Evolutionary conservation across 169 alveolate genomes (phyloP), one percentile per base, ranked within the genome.

Genomic region (Sarcocystis neurona): DNA sequence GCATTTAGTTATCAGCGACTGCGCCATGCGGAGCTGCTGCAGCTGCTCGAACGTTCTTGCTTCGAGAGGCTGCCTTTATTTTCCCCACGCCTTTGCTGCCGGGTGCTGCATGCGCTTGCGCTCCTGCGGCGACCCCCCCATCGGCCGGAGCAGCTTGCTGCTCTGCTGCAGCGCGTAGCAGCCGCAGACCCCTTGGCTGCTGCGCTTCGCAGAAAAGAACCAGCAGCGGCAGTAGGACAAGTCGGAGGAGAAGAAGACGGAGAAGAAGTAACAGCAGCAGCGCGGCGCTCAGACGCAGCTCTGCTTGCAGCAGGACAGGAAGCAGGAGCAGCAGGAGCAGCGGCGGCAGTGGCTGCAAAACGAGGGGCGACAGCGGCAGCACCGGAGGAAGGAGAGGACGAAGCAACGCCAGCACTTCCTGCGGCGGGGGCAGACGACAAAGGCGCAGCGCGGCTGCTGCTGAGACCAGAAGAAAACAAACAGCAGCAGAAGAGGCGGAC

Each of bases 41-140:
- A 39, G 3, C 75, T 20, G n/a, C 75, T 63, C 46, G n/a, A 32
- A 0, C 43, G 12, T 6, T 30, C 75, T 39, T 20, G n/a, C 39
- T 63, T 44, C 46, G 46, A 39, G n/a, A 32, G 39, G n/a, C 75
- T 63, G 8, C 43, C 75, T 20, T 1, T 18, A 0, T 18, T 63
- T 20, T 63, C 75, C 6, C 75, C 75, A 6, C 75, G 75, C 43
- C 75, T 63, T 44, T 39, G 46, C 75, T 63, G 44, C 18, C 75
- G 75, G 0, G 46, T 63, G n/a, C 43, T 63, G 39, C 0, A 63
- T 44, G 75, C 75, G 1, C 4, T 63, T 44, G 75, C 75, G 10
- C 46, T 39, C 30, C 43, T 63, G 75, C 46, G 75, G 1, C 6
- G 18, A 20, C 2, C 8, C 75, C 46, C 75, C 44, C 46, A 39